Base-by-base conservation (phyloP, 2,329 filamentous ascomycete species). In the Juglanconis juglandina region DNA sequence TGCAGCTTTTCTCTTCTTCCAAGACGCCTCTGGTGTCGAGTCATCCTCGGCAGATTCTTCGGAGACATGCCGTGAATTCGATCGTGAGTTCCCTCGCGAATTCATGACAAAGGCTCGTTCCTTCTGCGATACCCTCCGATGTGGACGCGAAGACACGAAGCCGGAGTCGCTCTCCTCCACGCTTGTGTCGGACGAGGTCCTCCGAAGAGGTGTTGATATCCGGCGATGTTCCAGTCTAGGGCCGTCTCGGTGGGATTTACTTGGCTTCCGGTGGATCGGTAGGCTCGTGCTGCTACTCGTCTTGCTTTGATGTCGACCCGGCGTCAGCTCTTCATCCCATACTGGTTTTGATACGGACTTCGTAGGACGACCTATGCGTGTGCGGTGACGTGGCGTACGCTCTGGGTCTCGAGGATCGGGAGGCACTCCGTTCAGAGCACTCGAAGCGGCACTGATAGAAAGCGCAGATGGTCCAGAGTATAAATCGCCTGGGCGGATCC, bases 1-100 rank as follows among this genome's bases (percentile, higher is more conserved):
- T 8, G 81, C 73, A 53, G 80, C 77, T 64, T 90, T 85, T 53
- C 82, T 85, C 56, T 79, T 80, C 64, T 89, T 84, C 82, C 86
- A 90, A 9, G 78, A 77, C 24, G 73, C 75, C 53, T 82, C 77
- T 7, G 76, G 74, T 33, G 76, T 70, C 13, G 66, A 67, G 1
- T 67, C 70, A 34, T 76, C 75, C 3, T 75, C 77, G 24, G 77
- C 73, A 24, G 78, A 77, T 7, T 77, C 76, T 5, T 76, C 59
- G 4, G 61, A 63, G 7, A 34, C 49, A 11, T 63, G 58, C n/a
- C 58, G 48, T 32, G 61, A 63, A 7, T 55, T 56, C 5, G 61
- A 60, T 17, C 42, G 55, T 13, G 61, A 58, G n/a, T 63, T 56
- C 32, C 39, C 53, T 35, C 41, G 57, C 8, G 54, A 52, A 10